phyloP scores from a whole-genome alignment of 768 basidiomycete species.

The Imleria badia region DNA sequence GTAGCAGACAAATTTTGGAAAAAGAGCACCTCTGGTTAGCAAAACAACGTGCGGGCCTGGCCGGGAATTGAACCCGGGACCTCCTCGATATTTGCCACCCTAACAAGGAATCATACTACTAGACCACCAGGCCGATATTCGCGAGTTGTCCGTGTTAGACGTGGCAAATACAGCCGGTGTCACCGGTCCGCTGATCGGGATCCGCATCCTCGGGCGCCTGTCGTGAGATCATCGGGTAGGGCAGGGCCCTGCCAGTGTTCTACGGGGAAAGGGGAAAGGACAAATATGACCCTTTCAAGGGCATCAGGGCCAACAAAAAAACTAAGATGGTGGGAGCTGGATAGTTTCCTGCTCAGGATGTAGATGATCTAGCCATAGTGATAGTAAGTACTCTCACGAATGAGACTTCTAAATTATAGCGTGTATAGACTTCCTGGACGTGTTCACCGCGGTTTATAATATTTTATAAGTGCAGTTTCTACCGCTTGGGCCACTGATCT shows the following conservation, averaged over 20 bases:
- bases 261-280: too few relatives aligned
- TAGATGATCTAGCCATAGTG: too few relatives aligned
- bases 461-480: neutral
- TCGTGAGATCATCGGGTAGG: too few relatives aligned
- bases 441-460: neutral
- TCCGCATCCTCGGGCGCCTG: neutral
- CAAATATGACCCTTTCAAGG: neutral
- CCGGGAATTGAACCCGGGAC: constrained; percentile 89
- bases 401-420: too few relatives aligned
- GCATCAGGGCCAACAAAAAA: too few relatives aligned
- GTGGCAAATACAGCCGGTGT: neutral
- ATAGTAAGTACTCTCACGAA: too few relatives aligned
- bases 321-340: too few relatives aligned
- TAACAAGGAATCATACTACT: constrained; percentile 69
- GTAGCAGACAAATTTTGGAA: neutral
- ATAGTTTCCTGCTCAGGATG: too few relatives aligned
- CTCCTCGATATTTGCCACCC: constrained; percentile 56
- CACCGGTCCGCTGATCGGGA: neutral
- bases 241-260: too few relatives aligned
- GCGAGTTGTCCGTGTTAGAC: neutral
- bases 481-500: neutral
- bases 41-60: constrained; percentile 47
- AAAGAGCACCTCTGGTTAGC: neutral
- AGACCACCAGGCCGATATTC: constrained; percentile 53
- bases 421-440: neutral